phyloP scores from a whole-genome alignment of 768 basidiomycete genomes.

The Macrocybe gigantea region DNA sequence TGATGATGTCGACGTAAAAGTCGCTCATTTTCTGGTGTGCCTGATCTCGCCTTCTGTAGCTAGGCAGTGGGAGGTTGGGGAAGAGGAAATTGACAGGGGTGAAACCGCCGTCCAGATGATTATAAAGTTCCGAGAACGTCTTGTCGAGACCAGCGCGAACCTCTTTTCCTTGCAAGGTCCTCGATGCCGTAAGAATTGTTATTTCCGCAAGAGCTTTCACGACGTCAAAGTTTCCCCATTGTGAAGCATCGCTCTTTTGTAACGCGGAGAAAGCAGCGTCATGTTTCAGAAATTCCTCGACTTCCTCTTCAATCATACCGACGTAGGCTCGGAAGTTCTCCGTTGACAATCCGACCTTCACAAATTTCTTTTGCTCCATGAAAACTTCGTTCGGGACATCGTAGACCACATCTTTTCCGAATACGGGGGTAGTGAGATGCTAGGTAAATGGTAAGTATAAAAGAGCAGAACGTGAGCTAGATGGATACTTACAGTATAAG shows the following conservation, averaged over 20 bases:
- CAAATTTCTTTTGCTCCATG: constrained; percentile 99
- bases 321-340: constrained; percentile 88
- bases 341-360: constrained; percentile 90
- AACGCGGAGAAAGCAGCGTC: constrained; percentile 59
- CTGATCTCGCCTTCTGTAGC: constrained; percentile 81
- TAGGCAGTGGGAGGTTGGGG: constrained; percentile 86
- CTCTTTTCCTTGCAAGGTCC: constrained; percentile 91
- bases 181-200: constrained; percentile 90
- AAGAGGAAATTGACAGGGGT: constrained; percentile 95
- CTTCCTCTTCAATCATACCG: constrained; percentile 74
- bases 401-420: constrained; percentile 97
- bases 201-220: constrained; percentile 76
- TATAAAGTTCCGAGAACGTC: constrained; percentile 77
- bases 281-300: constrained; percentile 61
- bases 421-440: constrained; percentile 92
- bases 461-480: background rate
- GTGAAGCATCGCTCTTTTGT: constrained; percentile 60
- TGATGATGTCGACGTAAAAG: constrained; percentile 87
- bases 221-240: constrained; percentile 77
- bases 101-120: constrained; percentile 92
- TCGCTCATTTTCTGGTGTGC: constrained; percentile 92
- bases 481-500: constrained; percentile 66
- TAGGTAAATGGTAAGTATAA: constrained; percentile 21
- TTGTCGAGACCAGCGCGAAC: constrained; percentile 77
- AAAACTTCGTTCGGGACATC: constrained; percentile 93